Evolutionary conservation across 768 basidiomycete genomes (phyloP).

Genomic region (Suillus americanus): DNA sequence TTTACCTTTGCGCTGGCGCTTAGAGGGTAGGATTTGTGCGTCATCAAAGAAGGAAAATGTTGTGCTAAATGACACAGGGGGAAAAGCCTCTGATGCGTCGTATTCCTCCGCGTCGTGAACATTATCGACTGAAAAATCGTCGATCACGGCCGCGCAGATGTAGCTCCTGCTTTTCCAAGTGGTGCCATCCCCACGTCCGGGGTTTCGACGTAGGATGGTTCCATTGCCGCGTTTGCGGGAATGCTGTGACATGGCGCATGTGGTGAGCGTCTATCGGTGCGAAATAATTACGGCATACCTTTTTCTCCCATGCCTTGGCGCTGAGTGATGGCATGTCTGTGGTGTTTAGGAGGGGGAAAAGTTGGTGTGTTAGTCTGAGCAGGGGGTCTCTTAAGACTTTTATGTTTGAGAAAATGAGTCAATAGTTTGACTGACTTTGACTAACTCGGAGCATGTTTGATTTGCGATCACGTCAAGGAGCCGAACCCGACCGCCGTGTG

Average conservation of each 20-base stretch:
- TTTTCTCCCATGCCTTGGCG: constrained; percentile 3
- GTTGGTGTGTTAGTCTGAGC: not conserved
- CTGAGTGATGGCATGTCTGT: not conserved
- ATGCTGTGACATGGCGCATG: not conserved
- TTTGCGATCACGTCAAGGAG: not conserved
- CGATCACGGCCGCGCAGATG: not conserved
- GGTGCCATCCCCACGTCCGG: not conserved
- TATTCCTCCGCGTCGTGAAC: not conserved
- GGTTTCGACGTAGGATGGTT: not conserved
- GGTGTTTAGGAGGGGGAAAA: not conserved
- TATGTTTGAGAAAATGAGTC: not conserved
- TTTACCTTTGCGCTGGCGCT: constrained; percentile 17
- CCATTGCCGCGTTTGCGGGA: not conserved
- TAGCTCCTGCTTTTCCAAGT: constrained; percentile 3
- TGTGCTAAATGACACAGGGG: not conserved
- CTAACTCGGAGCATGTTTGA: not conserved
- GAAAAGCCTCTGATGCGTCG: not conserved
- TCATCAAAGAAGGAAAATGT: constrained; percentile 5
- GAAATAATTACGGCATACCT: not conserved
- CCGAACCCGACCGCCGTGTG: not conserved
- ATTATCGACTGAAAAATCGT: not conserved
- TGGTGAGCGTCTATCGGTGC: not conserved
- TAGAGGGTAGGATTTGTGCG: constrained; percentile 3
- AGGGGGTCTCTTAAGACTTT: not conserved
- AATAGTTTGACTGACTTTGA: not conserved